Evolutionary conservation across 805 yeast genomes (phyloP).

Genomic region (Grigorovia transvaalensis): DNA sequence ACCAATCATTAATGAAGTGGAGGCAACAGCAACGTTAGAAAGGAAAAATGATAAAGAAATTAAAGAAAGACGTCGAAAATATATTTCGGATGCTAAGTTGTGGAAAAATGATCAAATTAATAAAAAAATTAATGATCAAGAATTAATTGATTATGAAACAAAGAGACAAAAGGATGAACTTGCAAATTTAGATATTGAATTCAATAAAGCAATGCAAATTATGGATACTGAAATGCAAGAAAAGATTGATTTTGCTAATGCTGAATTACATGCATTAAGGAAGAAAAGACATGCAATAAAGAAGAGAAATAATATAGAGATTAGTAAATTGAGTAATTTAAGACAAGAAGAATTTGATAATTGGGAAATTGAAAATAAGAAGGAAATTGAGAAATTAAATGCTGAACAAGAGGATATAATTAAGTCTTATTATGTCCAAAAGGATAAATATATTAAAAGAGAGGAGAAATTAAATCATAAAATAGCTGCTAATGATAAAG

Average conservation of each 20-base stretch:
- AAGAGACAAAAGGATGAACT: conserved; percentile 21
- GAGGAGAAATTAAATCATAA: conserved; percentile 21
- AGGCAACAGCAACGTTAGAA: conserved; percentile 58
- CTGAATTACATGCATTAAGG: neutral
- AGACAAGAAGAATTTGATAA: conserved; percentile 13
- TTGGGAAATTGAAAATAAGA: conserved; percentile 21
- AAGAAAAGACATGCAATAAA: conserved; percentile 12
- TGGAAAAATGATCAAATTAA: conserved; percentile 32
- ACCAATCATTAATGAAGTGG: conserved; percentile 73
- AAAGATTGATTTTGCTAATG: conserved; percentile 24
- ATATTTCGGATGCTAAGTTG: conserved; percentile 32
- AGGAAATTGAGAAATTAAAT: conserved; percentile 20
- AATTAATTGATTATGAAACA: conserved; percentile 29
- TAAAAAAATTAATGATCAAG: conserved; percentile 32
- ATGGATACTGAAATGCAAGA: conserved; percentile 31
- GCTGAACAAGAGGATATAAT: conserved; percentile 28
- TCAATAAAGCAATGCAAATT: conserved; percentile 12
- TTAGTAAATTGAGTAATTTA: neutral
- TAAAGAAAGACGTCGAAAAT: conserved; percentile 29
- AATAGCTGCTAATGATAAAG: conserved; percentile 25
- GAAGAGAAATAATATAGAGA: neutral
- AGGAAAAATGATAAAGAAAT: conserved; percentile 44
- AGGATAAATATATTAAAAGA: conserved; percentile 31
- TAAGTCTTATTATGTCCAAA: conserved; percentile 31
- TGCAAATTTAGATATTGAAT: conserved; percentile 18